Percentiles rank a stretch among this genome's conserved stretches.
Evolutionary conservation across 805 yeast species (phyloP).

Genomic region (Candida qinlingensis): DNA sequence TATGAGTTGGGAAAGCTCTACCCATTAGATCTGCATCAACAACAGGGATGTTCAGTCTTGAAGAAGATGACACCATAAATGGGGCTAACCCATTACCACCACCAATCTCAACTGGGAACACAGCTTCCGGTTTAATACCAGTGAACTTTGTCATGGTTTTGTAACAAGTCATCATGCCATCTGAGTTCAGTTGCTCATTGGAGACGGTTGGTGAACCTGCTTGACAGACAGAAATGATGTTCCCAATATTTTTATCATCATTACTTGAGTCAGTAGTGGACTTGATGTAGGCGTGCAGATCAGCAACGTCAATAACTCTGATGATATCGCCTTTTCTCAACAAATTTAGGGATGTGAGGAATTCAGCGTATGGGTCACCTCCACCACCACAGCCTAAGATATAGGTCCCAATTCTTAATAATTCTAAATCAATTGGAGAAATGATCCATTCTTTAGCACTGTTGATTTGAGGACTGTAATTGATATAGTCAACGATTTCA

Average conservation of each 20-base stretch:
- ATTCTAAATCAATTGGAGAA: conserved; percentile 32
- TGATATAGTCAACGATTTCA: conserved; percentile 22
- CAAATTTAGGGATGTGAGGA: conserved; percentile 30
- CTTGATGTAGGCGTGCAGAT: not conserved
- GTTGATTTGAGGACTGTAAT: conserved; percentile 15
- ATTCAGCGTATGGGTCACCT: conserved; percentile 40
- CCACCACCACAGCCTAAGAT: conserved; percentile 50
- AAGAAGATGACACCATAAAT: conserved; percentile 15
- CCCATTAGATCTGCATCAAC: conserved; percentile 38
- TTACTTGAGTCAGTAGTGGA: too few relatives aligned
- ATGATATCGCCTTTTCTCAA: conserved; percentile 31
- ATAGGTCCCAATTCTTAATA: conserved; percentile 39
- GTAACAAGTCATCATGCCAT: conserved; percentile 24
- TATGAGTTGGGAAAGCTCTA: conserved; percentile 13
- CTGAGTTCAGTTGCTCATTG: conserved; percentile 30
- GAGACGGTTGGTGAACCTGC: conserved; percentile 21
- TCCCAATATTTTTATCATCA: conserved; percentile 12
- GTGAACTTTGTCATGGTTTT: conserved; percentile 27
- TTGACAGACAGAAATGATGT: conserved; percentile 29
- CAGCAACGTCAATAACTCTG: conserved; percentile 28
- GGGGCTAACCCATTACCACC: conserved; percentile 37
- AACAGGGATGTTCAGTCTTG: conserved; percentile 27
- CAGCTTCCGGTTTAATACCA: conserved; percentile 28
- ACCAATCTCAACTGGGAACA: conserved; percentile 38
- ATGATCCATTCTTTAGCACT: conserved; percentile 23